Evolutionary conservation across 768 basidiomycete genomes (phyloP).

Genomic region (Melanogaster broomeanus): DNA sequence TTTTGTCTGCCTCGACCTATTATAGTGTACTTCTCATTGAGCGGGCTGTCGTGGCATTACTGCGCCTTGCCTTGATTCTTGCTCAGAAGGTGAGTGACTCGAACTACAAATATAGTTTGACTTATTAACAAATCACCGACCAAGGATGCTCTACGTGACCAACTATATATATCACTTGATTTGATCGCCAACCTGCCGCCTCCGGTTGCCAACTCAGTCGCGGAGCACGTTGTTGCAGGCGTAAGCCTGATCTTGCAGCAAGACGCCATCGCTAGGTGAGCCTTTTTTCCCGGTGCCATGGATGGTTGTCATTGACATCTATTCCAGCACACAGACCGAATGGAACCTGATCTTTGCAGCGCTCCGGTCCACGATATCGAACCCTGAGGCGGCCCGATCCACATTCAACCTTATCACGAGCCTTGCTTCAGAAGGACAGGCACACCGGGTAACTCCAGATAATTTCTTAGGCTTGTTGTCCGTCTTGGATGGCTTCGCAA

Average conservation of each 20-base stretch:
- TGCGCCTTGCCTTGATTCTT: conserved; percentile 82
- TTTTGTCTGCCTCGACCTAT: conserved; percentile 73
- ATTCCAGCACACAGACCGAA: conserved; percentile 81
- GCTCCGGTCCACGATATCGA: conserved; percentile 79
- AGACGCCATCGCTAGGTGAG: conserved; percentile 62
- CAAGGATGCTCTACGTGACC: conserved; percentile 84
- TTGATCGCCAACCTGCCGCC: conserved; percentile 80
- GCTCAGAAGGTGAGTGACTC: conserved; percentile 64
- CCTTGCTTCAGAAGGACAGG: conserved; percentile 63
- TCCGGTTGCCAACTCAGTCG: conserved; percentile 75
- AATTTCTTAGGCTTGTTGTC: conserved; percentile 81
- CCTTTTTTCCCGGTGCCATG: neutral
- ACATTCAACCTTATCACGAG: conserved; percentile 78
- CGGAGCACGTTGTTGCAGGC: conserved; percentile 89
- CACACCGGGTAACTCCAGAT: conserved; percentile 66
- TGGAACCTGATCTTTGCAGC: conserved; percentile 94
- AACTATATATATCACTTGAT: conserved; percentile 93
- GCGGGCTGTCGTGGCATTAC: conserved; percentile 85
- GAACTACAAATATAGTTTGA: neutral
- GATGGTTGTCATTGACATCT: conserved; percentile 6
- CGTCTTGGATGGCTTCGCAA: conserved; percentile 85
- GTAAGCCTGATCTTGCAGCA: conserved; percentile 80
- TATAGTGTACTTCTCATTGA: conserved; percentile 94
- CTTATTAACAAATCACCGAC: conserved; percentile 3
- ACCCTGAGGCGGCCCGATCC: conserved; percentile 83